Base-by-base conservation (phyloP, 2,329 filamentous ascomycete species). In the Fusarium sp. region DNA sequence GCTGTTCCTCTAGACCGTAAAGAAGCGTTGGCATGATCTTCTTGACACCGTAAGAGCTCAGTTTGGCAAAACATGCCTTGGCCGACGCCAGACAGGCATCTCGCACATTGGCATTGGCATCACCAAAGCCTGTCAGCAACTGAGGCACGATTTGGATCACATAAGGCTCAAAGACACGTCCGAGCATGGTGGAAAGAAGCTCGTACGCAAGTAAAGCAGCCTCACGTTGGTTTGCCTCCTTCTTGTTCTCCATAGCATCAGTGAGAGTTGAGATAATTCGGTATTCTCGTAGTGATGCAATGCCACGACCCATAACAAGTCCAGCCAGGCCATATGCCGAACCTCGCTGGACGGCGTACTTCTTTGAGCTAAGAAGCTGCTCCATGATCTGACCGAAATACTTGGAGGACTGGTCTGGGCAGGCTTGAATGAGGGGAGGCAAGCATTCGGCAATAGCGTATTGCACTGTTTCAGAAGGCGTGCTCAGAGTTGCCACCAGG, bases 11-110 rank as follows among this genome's bases (percentile, higher is more conserved):
- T 12, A 99, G 88, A 61, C 97, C 96, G 70, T 96, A 90, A 4
- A 99, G 87, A 10, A 99, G 87, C 14, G 93, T 97, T 5, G 96
- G 96, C 70, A 99, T 84, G 69, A 99, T 94, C 77, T 96, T 88
- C 82, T 97, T 97, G 63, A 99, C 97, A 79, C 96, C 96, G 74
- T 93, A 99, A 0, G 96, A 98, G 81, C 94, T 98, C 59, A 99
- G 83, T 73, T 90, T 94, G 7, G 93, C 91, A 80, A 99, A 99
- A 79, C 93, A 98, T 13, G 94, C 92, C 82, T 98, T 98, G 51
- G 96, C 92, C 37, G 96, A 93, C 69, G 97, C 94, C 42, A 98
- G 85, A 81, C 95, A 97, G 25, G 94, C 93, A 71, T 97, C 94
- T 77, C 96, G 91, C 30, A 99, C 96, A 78, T 98, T 93, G 51